Base-by-base conservation (phyloP, 2,329 filamentous ascomycete species). In the Beauveria varroae region DNA sequence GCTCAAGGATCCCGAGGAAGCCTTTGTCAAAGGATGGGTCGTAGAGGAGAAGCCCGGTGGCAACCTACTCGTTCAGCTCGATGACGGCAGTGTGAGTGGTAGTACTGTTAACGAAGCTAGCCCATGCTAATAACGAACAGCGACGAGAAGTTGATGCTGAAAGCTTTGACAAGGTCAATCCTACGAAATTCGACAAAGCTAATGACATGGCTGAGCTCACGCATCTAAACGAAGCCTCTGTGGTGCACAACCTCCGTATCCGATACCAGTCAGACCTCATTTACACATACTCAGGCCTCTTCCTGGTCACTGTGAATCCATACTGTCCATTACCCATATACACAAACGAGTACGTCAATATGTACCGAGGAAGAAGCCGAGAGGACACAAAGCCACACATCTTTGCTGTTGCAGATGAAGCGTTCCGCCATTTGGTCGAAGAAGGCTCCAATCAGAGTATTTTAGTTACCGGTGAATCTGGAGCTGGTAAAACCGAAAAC, bases 121-220 rank as follows among this genome's bases (percentile, higher is more conserved):
- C 53, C 28, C 24, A 16, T 56, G 28, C 41, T 57, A 26, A 63
- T 65, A 70, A 49, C 72, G 65, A 49, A 46, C 67, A 95, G 86
- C 91, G 96, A 85, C 88, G 91, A 67, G 90, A 96, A 71, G 88
- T 95, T 56, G 88, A 93, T 66, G 78, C 84, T 57, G 93, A 98
- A 68, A 89, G 86, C 68, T 92, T 97, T 67, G 96, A 99, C 81
- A 98, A 97, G 76, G 96, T 99, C 79, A 99, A 99, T 76, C 95
- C 95, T 52, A 93, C 93, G 70, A 99, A 99, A 74, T 99, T 99
- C 77, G 95, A 99, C 83, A 99, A 97, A 76, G 93, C 93, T 65
- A 92, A 96, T 77, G 96, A 99, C 75, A 99, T 99, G 95, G 95
- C 96, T 26, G 95, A 99, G 74, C 83, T 99, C 70, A 99, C 95